phyloP scores from a whole-genome alignment of 2,329 filamentous ascomycete species.

The Diplocarpon rosae region DNA sequence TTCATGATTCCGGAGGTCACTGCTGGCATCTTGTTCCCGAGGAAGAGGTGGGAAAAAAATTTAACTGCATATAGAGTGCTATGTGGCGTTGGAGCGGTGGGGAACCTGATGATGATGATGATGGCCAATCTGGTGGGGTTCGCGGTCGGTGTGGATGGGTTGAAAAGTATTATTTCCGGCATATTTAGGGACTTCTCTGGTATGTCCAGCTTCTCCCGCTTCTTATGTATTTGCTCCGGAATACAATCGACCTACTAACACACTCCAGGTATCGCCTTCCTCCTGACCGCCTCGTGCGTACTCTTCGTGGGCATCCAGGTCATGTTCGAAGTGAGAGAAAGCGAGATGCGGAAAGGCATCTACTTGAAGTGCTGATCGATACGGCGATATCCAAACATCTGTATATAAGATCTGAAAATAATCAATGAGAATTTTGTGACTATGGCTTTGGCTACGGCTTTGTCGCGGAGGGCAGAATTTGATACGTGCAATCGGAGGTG shows the following conservation, averaged over 20 bases:
- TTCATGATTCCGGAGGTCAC: conserved; percentile 87
- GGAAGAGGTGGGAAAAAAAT: conserved; percentile 51
- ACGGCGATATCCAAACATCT: too few relatives aligned
- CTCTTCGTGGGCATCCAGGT: conserved; percentile 81
- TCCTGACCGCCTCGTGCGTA: conserved; percentile 57
- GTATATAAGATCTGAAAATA: too few relatives aligned
- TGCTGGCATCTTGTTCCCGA: conserved; percentile 61
- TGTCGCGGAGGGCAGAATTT: too few relatives aligned
- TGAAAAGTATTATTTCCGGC: conserved; percentile 63
- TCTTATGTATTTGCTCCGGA: background rate
- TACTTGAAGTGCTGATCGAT: conserved; percentile 56
- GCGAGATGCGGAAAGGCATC: conserved; percentile 72
- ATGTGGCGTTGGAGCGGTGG: conserved; percentile 69
- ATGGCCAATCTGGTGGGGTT: conserved; percentile 90
- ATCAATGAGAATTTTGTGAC: too few relatives aligned
- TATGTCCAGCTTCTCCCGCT: conserved; percentile 26
- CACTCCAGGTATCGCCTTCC: conserved; percentile 53
- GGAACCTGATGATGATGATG: conserved; percentile 91
- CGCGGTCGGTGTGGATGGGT: conserved; percentile 78
- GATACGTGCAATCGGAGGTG: too few relatives aligned
- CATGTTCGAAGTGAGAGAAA: conserved; percentile 92
- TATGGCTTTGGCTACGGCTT: too few relatives aligned
- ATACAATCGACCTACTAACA: conserved; percentile 17
- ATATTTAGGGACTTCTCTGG: conserved; percentile 67
- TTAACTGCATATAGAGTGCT: conserved; percentile 70